phyloP scores from a whole-genome alignment of 768 basidiomycete species.

The Collybia sp. region DNA sequence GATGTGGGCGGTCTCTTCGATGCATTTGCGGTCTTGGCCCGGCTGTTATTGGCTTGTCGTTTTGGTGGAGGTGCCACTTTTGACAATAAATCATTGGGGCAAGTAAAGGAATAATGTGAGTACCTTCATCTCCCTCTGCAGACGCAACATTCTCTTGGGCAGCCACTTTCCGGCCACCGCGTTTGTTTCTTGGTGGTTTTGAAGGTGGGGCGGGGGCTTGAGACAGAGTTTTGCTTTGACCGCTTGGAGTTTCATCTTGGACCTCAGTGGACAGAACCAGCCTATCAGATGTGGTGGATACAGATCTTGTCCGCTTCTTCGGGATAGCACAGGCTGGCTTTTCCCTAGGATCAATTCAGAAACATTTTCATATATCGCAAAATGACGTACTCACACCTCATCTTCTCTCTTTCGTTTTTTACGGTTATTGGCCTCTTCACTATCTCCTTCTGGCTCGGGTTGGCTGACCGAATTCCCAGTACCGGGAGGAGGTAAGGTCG shows the following conservation, averaged over 20 bases:
- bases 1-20: slow-evolving; percentile 36
- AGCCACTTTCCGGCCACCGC: slow-evolving; percentile 38
- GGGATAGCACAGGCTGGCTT: slow-evolving; percentile 27
- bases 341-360: neutral
- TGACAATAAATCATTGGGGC: slow-evolving; percentile 12
- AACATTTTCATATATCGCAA: neutral
- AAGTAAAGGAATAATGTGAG: neutral
- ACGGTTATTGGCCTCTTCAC: slow-evolving; percentile 35
- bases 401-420: slow-evolving; percentile 83
- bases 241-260: slow-evolving; percentile 37
- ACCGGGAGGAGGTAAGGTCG: slow-evolving; percentile 22
- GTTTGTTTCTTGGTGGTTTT: slow-evolving; percentile 33
- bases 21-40: slow-evolving; percentile 35
- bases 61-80: slow-evolving; percentile 18
- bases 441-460: slow-evolving; percentile 44
- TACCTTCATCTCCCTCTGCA: slow-evolving; percentile 65
- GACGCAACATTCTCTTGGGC: slow-evolving; percentile 25
- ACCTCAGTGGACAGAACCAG: slow-evolving; percentile 28
- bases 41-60: slow-evolving; percentile 29
- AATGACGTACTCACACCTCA: slow-evolving; percentile 48
- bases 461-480: slow-evolving; percentile 28
- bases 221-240: slow-evolving; percentile 19
- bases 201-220: slow-evolving; percentile 25
- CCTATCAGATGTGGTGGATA: slow-evolving; percentile 65
- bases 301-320: slow-evolving; percentile 75